These are phyloP conservation scores for Tulasnella sp. DNA, from an alignment of 768 basidiomycete species.

Conservation along the genomic window DNA sequence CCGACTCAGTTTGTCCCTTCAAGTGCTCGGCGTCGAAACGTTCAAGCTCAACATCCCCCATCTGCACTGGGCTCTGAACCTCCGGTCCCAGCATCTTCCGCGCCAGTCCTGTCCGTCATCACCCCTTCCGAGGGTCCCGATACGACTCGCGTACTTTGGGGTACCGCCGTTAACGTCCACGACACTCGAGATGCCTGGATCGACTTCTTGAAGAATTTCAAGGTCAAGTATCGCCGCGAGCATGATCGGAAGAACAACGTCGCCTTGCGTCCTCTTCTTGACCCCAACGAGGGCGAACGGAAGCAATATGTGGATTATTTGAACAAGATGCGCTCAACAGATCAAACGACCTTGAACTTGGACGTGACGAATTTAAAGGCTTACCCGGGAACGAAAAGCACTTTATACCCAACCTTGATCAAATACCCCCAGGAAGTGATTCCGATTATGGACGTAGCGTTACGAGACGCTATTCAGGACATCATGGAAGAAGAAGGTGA, in stretches of 20 bases:
- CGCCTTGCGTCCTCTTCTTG: slow-evolving; percentile 47
- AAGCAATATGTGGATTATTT: slow-evolving; percentile 76
- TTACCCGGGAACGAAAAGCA: slow-evolving; percentile 76
- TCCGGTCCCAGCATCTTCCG: slow-evolving; percentile 39
- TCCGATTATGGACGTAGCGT: slow-evolving; percentile 93
- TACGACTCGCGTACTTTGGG: slow-evolving; percentile 93
- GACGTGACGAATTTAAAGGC: slow-evolving; percentile 82
- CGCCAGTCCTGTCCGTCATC: slow-evolving; percentile 51
- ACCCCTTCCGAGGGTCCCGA: slow-evolving; percentile 69
- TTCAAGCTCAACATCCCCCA: slow-evolving; percentile 37
- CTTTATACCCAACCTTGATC: slow-evolving; percentile 69
- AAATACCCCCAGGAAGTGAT: slow-evolving; percentile 98
- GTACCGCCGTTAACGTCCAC: slow-evolving; percentile 87
- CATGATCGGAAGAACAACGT: slow-evolving; percentile 65
- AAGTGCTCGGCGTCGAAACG: slow-evolving; percentile 43
- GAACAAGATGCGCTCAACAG: slow-evolving; percentile 80
- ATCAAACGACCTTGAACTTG: slow-evolving; percentile 89
- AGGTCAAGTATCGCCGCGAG: slow-evolving; percentile 76
- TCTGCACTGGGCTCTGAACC: slow-evolving; percentile 53
- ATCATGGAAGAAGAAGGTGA: slow-evolving; percentile 76
- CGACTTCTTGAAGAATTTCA: slow-evolving; percentile 88
- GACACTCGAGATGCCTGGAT: slow-evolving; percentile 90
- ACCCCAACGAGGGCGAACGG: slow-evolving; percentile 65
- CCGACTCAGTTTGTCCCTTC: slow-evolving; percentile 64
- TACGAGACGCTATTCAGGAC: slow-evolving; percentile 91